A percentile compares a stretch with the other conserved stretches of the same genome.
Conservation (phyloP, 768 basidiomycete genomes). For the Boletus sensibilis region DNA sequence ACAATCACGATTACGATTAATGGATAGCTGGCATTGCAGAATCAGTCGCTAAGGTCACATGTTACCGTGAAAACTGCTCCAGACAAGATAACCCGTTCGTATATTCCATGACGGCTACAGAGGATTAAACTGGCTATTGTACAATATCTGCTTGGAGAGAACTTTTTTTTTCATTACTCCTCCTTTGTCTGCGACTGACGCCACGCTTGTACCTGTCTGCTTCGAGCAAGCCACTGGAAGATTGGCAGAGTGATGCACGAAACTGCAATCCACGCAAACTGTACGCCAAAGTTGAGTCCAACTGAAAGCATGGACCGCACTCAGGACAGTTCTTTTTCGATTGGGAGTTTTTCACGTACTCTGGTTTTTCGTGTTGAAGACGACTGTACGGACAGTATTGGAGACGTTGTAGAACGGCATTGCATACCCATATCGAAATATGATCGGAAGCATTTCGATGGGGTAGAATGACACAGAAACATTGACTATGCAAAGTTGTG, state of each 20-base stretch:
- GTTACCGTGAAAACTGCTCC: background rate
- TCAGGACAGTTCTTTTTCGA: background rate
- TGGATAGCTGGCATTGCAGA: conserved; percentile 2
- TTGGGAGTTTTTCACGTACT: conserved; percentile 37
- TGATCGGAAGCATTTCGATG: conserved; percentile 51
- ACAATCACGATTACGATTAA: conserved; percentile 17
- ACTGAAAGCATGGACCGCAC: conserved; percentile 36
- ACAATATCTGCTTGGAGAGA: background rate
- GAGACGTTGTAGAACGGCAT: conserved; percentile 74
- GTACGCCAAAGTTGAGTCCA: conserved; percentile 59
- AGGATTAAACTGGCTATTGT: background rate
- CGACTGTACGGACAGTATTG: conserved; percentile 53
- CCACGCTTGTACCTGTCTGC: conserved; percentile 26
- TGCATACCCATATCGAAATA: conserved; percentile 69
- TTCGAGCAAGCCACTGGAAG: conserved; percentile 45
- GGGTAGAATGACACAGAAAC: conserved; percentile 59
- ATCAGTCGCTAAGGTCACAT: background rate
- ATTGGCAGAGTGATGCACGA: conserved; percentile 54
- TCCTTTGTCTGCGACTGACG: conserved; percentile 14
- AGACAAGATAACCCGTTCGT: background rate
- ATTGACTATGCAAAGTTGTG: conserved; percentile 40
- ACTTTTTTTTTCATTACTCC: background rate
- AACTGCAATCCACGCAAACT: conserved; percentile 53
- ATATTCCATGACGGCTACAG: background rate
- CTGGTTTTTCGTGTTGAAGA: conserved; percentile 65